Conservation (phyloP, 2,329 filamentous ascomycete species). For the Huntiella abstrusa region DNA sequence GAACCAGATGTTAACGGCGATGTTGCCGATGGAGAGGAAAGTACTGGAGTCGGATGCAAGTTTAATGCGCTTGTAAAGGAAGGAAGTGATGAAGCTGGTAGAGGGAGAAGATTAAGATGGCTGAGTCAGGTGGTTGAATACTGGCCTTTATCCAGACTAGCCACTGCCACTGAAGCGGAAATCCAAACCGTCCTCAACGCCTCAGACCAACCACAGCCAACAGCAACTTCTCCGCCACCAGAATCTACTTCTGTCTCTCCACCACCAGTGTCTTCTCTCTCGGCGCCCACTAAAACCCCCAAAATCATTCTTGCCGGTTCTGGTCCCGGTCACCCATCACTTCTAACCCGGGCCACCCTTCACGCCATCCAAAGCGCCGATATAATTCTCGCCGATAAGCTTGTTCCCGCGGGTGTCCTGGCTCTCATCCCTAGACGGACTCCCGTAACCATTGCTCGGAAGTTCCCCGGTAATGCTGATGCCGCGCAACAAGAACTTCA, state of each 20-base stretch:
- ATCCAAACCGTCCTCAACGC: constrained; percentile 57
- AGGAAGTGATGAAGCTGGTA: constrained; percentile 52
- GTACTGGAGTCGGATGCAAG: constrained; percentile 52
- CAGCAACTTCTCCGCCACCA: constrained; percentile 11
- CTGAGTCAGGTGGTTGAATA: constrained; percentile 94
- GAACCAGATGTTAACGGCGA: constrained; percentile 20
- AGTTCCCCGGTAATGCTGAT: constrained; percentile 95
- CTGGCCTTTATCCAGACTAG: constrained; percentile 75
- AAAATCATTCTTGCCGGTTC: constrained; percentile 78
- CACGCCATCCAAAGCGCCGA: constrained; percentile 59
- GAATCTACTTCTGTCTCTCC: constrained; percentile 21
- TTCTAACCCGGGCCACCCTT: constrained; percentile 68
- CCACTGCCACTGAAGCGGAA: constrained; percentile 60
- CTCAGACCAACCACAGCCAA: constrained; percentile 26
- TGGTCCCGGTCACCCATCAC: constrained; percentile 79
- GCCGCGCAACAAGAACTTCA: constrained; percentile 81
- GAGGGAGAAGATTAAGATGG: constrained; percentile 77
- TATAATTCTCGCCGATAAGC: constrained; percentile 69
- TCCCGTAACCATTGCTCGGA: constrained; percentile 77
- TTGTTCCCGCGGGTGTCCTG: constrained; percentile 67
- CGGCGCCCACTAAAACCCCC: constrained; percentile 40
- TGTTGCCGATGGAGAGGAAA: constrained; percentile 30
- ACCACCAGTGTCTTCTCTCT: constrained; percentile 20
- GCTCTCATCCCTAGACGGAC: constrained; percentile 81
- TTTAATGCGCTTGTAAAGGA: constrained; percentile 74